Base-by-base conservation (phyloP, 257 asterid genomes). In the Gentiana straminea region DNA sequence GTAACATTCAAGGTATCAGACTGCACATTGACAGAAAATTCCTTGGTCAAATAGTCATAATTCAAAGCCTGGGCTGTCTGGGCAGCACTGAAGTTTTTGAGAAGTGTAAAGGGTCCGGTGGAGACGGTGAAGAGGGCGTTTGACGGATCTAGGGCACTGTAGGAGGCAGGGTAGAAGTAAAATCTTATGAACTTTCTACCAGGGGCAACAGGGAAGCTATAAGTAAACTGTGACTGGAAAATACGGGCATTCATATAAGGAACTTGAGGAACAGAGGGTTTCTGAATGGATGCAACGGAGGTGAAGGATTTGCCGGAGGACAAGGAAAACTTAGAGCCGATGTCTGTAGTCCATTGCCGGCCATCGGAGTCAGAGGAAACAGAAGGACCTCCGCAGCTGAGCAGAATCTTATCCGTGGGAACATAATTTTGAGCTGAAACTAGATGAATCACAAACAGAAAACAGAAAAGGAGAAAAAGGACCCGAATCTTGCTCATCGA, bases 171-270 rank as follows among this genome's bases (percentile, higher is more conserved):
- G 24, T 90, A 90, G 86, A 90, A 90, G 64, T 82, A 79, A 38
- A 90, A 56, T 1, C 98, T 94, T 45, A 90, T 59, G 43, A 90
- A 90, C 68, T 80, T 86, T 43, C 86, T 75, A 33, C 98, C 96
- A 1, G 94, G 63, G 2, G 84, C 93, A 43, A 90, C 82, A 0
- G 95, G 98, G 69, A 90, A 86, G 61, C 79, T 73, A 49, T 90
- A 90, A 63, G 98, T 86, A 75, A 79, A 86, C 3, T 75, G 67
- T 8, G 96, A 81, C 37, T 73, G 82, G 71, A 82, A 86, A 35
- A 87, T 59, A 8, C 98, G 86, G 35, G 96, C 96, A 1, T 89
- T 71, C 96, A 90, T 84, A 67, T 70, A 90, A 54, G 98, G 98
- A 45, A 84, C 86, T 45, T 67, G 65, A 2, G 96, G 88, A 15